A percentile compares a stretch with the other conserved stretches of the same genome.
These are phyloP conservation scores for Dryadomyces quercus-mongolicae DNA, from an alignment of 2,329 filamentous ascomycete species.

Conservation along the genomic window DNA sequence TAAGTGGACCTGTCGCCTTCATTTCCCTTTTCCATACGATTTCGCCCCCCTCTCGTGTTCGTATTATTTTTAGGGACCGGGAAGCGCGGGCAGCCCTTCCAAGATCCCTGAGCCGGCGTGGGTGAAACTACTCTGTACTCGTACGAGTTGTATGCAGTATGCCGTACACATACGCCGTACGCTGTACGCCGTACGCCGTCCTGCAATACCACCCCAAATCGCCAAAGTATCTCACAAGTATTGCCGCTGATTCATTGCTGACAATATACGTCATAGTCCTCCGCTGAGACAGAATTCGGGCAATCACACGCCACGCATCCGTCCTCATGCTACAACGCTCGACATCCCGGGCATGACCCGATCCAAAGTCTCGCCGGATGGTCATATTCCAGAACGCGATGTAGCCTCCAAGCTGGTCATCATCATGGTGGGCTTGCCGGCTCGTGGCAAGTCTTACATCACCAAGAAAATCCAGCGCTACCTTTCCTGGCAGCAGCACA, in stretches of 20 bases:
- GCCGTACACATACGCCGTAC: neutral
- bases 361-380: conserved; percentile 90
- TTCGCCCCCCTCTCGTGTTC: conserved; percentile 1
- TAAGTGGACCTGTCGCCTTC: conserved; percentile 24
- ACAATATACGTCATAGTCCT: conserved; percentile 32
- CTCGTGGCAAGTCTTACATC: conserved; percentile 94
- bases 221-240: too few relatives aligned
- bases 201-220: neutral
- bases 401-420: conserved; percentile 95
- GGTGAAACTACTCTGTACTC: neutral
- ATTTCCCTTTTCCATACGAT: conserved; percentile 8
- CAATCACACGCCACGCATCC: conserved; percentile 62
- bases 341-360: conserved; percentile 95
- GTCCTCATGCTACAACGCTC: conserved; percentile 80
- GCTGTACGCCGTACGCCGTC: neutral
- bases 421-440: conserved; percentile 94
- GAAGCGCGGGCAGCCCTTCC: neutral
- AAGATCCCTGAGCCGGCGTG: neutral
- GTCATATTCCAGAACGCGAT: conserved; percentile 84
- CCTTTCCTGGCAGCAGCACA: conserved; percentile 93
- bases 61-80: neutral
- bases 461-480: conserved; percentile 96
- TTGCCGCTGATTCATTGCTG: neutral
- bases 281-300: conserved; percentile 64
- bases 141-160: neutral